Conservation (phyloP, 176 grass and related monocot genomes). For the Pontederia paniculata region DNA sequence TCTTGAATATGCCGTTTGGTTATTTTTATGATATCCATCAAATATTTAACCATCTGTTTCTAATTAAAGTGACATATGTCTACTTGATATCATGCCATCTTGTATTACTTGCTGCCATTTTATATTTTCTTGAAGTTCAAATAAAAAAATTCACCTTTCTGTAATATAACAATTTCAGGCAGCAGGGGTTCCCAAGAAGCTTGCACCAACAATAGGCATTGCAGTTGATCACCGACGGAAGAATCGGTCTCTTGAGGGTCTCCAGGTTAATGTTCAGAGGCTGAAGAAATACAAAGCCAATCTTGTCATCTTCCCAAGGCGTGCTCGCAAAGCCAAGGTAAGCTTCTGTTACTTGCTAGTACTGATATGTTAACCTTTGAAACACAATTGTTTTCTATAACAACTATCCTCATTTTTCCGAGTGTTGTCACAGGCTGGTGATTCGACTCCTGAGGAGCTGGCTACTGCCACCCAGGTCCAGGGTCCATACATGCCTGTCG, state of each 20-base stretch:
- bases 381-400: neutral
- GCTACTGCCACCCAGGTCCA: constrained; percentile 74
- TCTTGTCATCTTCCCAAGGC: constrained; percentile 20
- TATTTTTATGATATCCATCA: too few relatives aligned
- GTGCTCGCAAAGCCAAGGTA: constrained; percentile 16
- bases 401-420: neutral
- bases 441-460: constrained; percentile 73
- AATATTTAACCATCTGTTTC: too few relatives aligned
- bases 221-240: constrained; percentile 12
- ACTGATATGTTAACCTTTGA: neutral
- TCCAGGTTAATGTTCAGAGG: constrained; percentile 17
- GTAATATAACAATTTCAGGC: constrained; percentile 21
- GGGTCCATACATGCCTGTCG: constrained; percentile 65
- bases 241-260: constrained; percentile 14
- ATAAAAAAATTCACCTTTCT: neutral
- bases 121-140: neutral
- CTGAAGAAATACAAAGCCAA: constrained; percentile 17
- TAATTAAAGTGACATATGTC: too few relatives aligned
- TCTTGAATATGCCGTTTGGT: too few relatives aligned
- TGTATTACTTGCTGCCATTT: neutral
- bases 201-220: constrained; percentile 64
- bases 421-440: constrained; percentile 44
- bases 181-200: constrained; percentile 68
- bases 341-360: neutral
- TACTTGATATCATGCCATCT: too few relatives aligned